A percentile compares a stretch with the other conserved stretches of the same genome.
These are phyloP conservation scores for Xylaria digitata DNA, from an alignment of 2,329 filamentous ascomycete genomes.

Conservation along the genomic window DNA sequence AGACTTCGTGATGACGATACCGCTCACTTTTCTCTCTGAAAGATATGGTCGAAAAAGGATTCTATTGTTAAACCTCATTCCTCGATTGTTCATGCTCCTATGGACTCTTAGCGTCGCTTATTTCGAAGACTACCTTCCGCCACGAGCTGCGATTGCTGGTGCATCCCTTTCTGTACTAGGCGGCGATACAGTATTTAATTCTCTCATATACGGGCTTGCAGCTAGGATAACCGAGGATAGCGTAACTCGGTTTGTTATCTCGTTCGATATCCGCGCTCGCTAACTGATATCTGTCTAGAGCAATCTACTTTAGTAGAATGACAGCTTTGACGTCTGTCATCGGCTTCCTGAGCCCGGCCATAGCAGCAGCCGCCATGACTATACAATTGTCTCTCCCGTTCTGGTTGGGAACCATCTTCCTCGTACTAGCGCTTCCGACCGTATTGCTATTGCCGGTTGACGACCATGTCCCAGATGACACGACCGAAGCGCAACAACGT, in stretches of 20 bases:
- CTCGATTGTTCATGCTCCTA: constrained; percentile 54
- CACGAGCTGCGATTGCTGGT: constrained; percentile 54
- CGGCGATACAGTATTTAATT: constrained; percentile 64
- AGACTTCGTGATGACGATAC: constrained; percentile 64
- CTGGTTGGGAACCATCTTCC: constrained; percentile 53
- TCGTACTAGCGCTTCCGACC: constrained; percentile 51
- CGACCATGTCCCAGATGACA: constrained; percentile 9
- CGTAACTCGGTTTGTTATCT: constrained; percentile 49
- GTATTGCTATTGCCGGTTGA: constrained; percentile 49
- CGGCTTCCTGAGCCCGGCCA: constrained; percentile 58
- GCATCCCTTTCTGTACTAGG: constrained; percentile 59
- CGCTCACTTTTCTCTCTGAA: constrained; percentile 59
- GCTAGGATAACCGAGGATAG: constrained; percentile 58
- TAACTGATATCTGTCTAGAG: constrained; percentile 49
- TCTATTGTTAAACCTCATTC: constrained; percentile 58
- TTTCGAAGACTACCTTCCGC: constrained; percentile 53
- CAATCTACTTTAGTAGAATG: constrained; percentile 63
- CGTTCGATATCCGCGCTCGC: not conserved
- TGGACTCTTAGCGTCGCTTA: constrained; percentile 57
- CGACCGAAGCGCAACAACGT: constrained; percentile 51
- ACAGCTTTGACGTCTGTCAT: constrained; percentile 61
- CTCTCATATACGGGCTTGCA: constrained; percentile 60
- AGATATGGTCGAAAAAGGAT: constrained; percentile 55
- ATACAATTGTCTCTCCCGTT: constrained; percentile 58
- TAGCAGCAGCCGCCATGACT: constrained; percentile 60